Conservation (phyloP, 2,329 filamentous ascomycete genomes). For the Talaromyces pinophilus region DNA sequence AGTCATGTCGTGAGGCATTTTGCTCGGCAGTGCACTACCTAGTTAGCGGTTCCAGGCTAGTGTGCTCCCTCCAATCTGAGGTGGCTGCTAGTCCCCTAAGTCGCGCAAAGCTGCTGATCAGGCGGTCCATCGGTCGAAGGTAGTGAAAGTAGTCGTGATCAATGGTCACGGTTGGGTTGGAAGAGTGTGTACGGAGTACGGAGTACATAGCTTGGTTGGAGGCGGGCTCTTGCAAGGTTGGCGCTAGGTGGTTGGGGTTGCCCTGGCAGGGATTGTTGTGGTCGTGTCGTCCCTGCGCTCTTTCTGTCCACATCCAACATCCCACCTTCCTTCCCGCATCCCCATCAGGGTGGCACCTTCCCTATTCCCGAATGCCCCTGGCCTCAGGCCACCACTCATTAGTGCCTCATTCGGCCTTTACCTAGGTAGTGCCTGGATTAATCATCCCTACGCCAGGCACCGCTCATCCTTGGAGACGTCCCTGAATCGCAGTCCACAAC, state of each 20-base stretch:
- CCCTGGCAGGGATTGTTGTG: background rate
- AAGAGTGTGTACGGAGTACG: background rate
- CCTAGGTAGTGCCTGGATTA: background rate
- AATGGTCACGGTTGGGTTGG: background rate
- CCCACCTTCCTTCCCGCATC: background rate
- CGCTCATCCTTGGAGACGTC: background rate
- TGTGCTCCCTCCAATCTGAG: background rate
- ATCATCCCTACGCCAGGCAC: conserved; percentile 1
- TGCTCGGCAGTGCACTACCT: background rate
- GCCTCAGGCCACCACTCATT: background rate
- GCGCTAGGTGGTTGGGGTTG: background rate
- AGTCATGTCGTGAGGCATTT: background rate
- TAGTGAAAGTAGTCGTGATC: background rate
- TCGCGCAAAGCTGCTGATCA: background rate
- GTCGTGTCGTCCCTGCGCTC: background rate
- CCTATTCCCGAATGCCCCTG: background rate
- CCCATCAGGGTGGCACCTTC: background rate
- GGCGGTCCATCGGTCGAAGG: background rate
- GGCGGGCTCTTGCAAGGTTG: background rate
- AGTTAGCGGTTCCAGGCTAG: background rate
- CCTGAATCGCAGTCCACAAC: background rate
- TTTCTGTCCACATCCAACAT: background rate
- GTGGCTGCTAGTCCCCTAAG: background rate
- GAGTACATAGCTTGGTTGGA: background rate
- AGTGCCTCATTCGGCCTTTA: background rate